A percentile compares a stretch with the other conserved stretches of the same genome.
phyloP scores from a whole-genome alignment of 768 basidiomycete species.

The Macrolepiota albuminosa region DNA sequence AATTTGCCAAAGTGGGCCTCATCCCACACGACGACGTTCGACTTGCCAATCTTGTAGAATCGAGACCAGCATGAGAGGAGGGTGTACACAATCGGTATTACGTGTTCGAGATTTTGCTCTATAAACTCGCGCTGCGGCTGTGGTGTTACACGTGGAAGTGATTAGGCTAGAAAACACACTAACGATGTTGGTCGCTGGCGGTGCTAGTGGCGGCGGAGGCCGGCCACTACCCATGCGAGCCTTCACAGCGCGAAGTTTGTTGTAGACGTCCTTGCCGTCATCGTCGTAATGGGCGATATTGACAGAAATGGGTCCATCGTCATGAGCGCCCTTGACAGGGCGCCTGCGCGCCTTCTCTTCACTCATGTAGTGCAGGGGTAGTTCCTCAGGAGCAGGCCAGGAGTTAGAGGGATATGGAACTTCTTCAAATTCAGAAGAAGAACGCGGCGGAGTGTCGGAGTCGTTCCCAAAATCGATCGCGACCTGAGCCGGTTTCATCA shows the following conservation, averaged over 20 bases:
- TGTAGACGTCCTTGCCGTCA: slow-evolving; percentile 48
- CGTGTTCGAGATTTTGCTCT: slow-evolving; percentile 72
- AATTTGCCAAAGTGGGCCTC: slow-evolving; percentile 99
- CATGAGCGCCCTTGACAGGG: slow-evolving; percentile 25
- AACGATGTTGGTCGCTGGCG: slow-evolving; percentile 64
- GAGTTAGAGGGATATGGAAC: slow-evolving; percentile 50
- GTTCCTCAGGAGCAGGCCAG: slow-evolving; percentile 33
- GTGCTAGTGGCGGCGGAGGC: slow-evolving; percentile 51
- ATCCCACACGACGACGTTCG: slow-evolving; percentile 92
- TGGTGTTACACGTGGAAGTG: slow-evolving; percentile 14
- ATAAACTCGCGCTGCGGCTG: slow-evolving; percentile 62
- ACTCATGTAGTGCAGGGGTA: slow-evolving; percentile 47
- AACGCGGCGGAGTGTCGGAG: slow-evolving; percentile 41
- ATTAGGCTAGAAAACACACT: slow-evolving; percentile 22
- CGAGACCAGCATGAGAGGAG: slow-evolving; percentile 93
- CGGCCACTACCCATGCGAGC: slow-evolving; percentile 53
- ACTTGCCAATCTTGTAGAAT: slow-evolving; percentile 86
- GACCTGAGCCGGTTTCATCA: slow-evolving; percentile 62
- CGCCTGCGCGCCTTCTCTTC: slow-evolving; percentile 67
- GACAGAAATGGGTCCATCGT: slow-evolving; percentile 13
- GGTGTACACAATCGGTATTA: slow-evolving; percentile 83
- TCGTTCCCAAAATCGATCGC: slow-evolving; percentile 65
- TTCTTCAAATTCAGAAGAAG: slow-evolving; percentile 71
- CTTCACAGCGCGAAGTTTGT: slow-evolving; percentile 36
- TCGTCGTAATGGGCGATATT: slow-evolving; percentile 35